Conservation (phyloP, 2,329 filamentous ascomycete genomes). For the Colletotrichum eremochloae region DNA sequence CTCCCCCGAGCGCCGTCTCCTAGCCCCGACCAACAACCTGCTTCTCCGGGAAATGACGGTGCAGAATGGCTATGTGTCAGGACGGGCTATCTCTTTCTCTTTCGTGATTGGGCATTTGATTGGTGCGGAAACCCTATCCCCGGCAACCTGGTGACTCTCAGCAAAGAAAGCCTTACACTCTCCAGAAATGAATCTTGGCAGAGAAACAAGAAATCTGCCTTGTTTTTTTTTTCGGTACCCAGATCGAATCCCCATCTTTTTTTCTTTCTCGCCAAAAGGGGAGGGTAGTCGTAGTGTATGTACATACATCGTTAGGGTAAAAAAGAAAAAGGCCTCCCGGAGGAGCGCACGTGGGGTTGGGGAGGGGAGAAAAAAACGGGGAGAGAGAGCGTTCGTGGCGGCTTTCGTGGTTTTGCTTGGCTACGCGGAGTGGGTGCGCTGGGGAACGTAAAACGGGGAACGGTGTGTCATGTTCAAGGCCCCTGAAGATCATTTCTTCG, state of each 20-base stretch:
- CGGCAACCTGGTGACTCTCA: neutral
- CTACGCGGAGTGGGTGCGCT: slow-evolving; percentile 28
- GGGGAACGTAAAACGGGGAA: slow-evolving; percentile 26
- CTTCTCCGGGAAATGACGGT: neutral
- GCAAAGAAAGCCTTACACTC: neutral
- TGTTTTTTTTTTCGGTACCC: neutral
- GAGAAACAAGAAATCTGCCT: neutral
- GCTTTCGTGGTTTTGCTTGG: neutral
- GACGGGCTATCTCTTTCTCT: slow-evolving; percentile 4
- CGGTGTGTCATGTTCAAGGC: slow-evolving; percentile 35
- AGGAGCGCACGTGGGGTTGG: slow-evolving; percentile 15
- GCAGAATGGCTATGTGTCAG: neutral
- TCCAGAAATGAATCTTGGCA: neutral
- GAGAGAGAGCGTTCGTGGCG: neutral
- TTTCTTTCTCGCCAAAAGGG: too few species aligned
- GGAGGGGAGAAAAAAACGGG: neutral
- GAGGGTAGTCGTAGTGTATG: too few species aligned
- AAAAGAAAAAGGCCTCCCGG: slow-evolving; percentile 7
- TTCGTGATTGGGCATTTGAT: neutral
- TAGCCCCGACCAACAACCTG: neutral
- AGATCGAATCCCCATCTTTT: too few species aligned
- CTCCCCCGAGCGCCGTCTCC: slow-evolving; percentile 6
- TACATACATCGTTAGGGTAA: too few species aligned
- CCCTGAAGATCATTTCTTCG: slow-evolving; percentile 36
- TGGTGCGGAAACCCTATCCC: neutral